Evolutionary conservation across 1,284 basidiomycete species (phyloP).

Genomic region (Ganoderma boninense): DNA sequence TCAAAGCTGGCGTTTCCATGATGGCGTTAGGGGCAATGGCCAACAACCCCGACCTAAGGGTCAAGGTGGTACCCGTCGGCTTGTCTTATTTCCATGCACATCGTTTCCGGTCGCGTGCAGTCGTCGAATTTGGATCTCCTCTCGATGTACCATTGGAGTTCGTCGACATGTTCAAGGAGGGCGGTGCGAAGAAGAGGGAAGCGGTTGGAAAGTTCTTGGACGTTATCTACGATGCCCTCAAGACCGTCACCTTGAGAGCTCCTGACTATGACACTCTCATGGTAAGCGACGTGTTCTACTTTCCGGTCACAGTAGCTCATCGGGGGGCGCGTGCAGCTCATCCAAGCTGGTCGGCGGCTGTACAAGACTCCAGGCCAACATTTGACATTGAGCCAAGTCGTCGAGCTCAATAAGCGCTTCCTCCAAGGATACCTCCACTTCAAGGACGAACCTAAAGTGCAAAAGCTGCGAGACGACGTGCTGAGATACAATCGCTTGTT

Average conservation of each 20-base stretch:
- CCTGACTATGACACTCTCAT: slow-evolving; percentile 99
- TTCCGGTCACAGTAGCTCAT: not conserved
- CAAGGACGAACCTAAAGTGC: slow-evolving; percentile 92
- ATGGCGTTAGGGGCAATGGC: slow-evolving; percentile 99
- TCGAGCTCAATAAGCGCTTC: slow-evolving; percentile 95
- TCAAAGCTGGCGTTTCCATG: slow-evolving; percentile 95
- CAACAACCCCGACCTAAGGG: slow-evolving; percentile 84
- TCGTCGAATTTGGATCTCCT: slow-evolving; percentile 96
- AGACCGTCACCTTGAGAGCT: slow-evolving; percentile 95
- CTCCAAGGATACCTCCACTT: slow-evolving; percentile 95
- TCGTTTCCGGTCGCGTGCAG: slow-evolving; percentile 93
- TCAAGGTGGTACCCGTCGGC: slow-evolving; percentile 95
- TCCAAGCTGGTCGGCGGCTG: slow-evolving; percentile 94
- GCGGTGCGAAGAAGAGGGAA: slow-evolving; percentile 89
- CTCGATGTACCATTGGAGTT: slow-evolving; percentile 89
- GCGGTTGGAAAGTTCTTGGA: slow-evolving; percentile 93
- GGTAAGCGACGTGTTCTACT: slow-evolving; percentile 54
- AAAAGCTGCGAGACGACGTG: slow-evolving; percentile 86
- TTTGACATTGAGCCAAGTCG: slow-evolving; percentile 94
- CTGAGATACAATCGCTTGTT: slow-evolving; percentile 93
- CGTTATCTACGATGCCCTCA: slow-evolving; percentile 94
- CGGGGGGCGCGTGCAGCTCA: slow-evolving; percentile 65
- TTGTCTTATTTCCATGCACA: slow-evolving; percentile 97
- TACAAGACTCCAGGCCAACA: slow-evolving; percentile 97
- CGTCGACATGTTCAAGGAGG: slow-evolving; percentile 91